A percentile compares a stretch with the other conserved stretches of the same genome.
Evolutionary conservation across 2,329 filamentous ascomycete species (phyloP).

Genomic region (Penicillium sp.): DNA sequence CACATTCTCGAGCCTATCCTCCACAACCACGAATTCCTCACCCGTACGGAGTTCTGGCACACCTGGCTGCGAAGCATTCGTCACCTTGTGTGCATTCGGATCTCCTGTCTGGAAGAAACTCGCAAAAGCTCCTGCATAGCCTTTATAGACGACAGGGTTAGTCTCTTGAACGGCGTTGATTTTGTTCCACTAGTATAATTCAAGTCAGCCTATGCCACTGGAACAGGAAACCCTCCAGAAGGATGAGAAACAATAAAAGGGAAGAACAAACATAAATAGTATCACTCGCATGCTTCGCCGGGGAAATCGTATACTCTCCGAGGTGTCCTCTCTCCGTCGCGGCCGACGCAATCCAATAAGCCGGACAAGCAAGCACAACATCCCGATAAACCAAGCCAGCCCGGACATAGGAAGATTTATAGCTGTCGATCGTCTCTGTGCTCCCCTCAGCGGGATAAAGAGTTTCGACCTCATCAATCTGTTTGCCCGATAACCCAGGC

Average conservation of each 20-base stretch:
- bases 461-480: conserved; percentile 40
- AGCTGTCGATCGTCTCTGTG: conserved; percentile 47
- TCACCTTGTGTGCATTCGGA: conserved; percentile 57
- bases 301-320: conserved; percentile 58
- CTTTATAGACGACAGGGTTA: conserved; percentile 54
- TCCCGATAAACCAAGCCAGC: conserved; percentile 60
- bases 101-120: conserved; percentile 60
- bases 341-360: conserved; percentile 53
- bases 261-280: conserved; percentile 49
- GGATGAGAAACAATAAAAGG: background rate
- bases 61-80: conserved; percentile 35
- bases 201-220: background rate
- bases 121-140: conserved; percentile 58
- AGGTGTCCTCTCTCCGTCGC: conserved; percentile 50
- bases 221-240: background rate
- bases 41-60: conserved; percentile 45
- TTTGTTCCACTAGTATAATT: conserved; percentile 51
- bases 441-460: conserved; percentile 47
- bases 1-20: conserved; percentile 45
- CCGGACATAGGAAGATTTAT: conserved; percentile 51
- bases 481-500: conserved; percentile 43
- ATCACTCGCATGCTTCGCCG: conserved; percentile 59
- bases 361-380: conserved; percentile 58
- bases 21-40: conserved; percentile 52
- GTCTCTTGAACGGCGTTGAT: conserved; percentile 52